Base-by-base conservation (phyloP, 257 asterid genomes). In the Ballota nigra region DNA sequence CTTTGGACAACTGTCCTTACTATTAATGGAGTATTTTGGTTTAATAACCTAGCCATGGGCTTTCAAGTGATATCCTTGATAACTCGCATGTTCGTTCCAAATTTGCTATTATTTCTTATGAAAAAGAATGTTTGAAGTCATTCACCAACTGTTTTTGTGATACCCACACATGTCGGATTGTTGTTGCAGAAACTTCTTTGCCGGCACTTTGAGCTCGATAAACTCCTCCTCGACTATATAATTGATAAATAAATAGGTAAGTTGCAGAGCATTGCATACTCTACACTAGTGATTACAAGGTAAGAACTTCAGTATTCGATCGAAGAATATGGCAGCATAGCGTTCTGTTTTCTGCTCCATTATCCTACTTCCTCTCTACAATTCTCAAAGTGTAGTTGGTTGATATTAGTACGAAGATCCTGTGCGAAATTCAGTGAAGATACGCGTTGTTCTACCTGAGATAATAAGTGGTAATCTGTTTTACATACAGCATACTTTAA, bases 171-270 rank as follows among this genome's bases (percentile, higher is more conserved):
- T 15, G 52, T 33, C 31, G 76, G 33, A 36, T 76, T 31, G 59
- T 63, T 59, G 5, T 62, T 73, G 86, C 98, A 92, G 98, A 88
- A 83, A 83, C 79, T 76, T 76, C 73, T 92, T 62, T 90, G 98
- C 90, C 86, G 85, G 58, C 96, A 85, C 80, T 92, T 92, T 84
- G 97, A 86, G 91, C 98, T 92, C 3, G 98, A 92, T 75, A 87
- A 87, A 83, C 88, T 80, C 75, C 87, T 92, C 34, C 83, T 92
- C 26, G 96, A 92, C 69, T 90, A 92, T 76, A 86, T 90, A 62
- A 84, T 84, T 60, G 87, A 85, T 29, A 92, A 84, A 84, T 41
- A 92, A 84, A 83, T 92, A 91, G 95, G 90, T 83, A 80, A 78
- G 75, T 28, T 40, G 47, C 62, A 53, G 63, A 60, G 26, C 70